These are phyloP conservation scores for Lentinula novae-zelandiae DNA, from an alignment of 1,284 basidiomycete species.

Conservation along the genomic window DNA sequence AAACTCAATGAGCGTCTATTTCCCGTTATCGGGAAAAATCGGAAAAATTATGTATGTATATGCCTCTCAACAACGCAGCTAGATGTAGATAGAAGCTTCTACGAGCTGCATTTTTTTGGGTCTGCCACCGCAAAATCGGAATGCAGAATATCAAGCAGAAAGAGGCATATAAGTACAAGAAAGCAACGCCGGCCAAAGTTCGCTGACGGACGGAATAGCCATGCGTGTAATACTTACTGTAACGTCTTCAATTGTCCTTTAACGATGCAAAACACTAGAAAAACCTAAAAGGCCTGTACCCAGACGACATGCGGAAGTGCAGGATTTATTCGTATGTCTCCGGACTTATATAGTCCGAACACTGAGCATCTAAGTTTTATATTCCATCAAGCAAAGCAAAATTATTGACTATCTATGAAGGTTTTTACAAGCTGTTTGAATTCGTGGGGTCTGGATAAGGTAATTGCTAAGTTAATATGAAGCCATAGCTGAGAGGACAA, in stretches of 20 bases:
- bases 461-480: background rate
- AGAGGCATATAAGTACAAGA: background rate
- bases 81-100: background rate
- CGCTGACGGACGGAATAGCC: no score
- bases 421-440: conserved; percentile 3
- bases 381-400: background rate
- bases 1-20: background rate
- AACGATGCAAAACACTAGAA: no score
- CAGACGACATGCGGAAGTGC: no score
- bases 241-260: no score
- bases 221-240: no score
- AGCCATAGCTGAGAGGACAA: background rate
- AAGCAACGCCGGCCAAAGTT: no score
- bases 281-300: no score
- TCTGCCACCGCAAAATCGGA: background rate
- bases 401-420: background rate
- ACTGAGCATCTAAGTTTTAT: background rate
- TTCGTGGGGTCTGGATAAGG: background rate
- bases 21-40: no score
- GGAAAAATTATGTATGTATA: no score
- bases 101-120: background rate
- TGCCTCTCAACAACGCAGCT: no score
- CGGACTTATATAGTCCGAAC: no score
- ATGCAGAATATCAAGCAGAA: background rate
- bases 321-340: no score